A percentile compares a stretch with the other conserved stretches of the same genome.
Conservation (phyloP, 768 basidiomycete genomes). For the Auriculariales sp. region DNA sequence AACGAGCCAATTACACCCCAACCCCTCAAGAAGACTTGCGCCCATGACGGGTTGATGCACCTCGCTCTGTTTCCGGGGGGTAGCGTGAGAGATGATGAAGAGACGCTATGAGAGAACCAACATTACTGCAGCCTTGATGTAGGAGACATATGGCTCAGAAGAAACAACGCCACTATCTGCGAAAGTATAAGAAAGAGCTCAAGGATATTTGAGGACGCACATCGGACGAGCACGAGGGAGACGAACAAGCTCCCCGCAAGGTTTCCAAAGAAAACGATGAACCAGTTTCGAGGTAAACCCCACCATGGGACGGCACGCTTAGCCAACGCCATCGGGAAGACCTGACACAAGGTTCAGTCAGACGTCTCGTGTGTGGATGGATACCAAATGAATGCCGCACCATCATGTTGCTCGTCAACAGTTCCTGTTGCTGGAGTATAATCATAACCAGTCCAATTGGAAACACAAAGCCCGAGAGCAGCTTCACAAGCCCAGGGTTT, state of each 20-base stretch:
- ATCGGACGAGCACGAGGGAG: conserved; percentile 46
- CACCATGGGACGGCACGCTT: conserved; percentile 55
- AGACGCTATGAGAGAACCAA: conserved; percentile 20
- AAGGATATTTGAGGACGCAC: conserved; percentile 25
- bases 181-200: background rate
- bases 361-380: background rate
- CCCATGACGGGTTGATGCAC: conserved; percentile 49
- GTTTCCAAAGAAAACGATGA: conserved; percentile 57
- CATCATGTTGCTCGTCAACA: conserved; percentile 69
- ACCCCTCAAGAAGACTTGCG: conserved; percentile 58
- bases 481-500: conserved; percentile 55
- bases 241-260: conserved; percentile 58
- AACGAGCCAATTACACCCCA: conserved; percentile 68
- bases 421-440: conserved; percentile 51
- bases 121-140: conserved; percentile 41
- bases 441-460: conserved; percentile 73
- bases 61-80: no score
- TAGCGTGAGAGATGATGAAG: no score
- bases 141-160: conserved; percentile 39
- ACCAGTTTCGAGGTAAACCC: conserved; percentile 53
- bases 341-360: conserved; percentile 19
- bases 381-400: conserved; percentile 15
- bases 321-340: conserved; percentile 52
- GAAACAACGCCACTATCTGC: conserved; percentile 48
- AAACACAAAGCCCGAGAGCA: conserved; percentile 55